Evolutionary conservation across 352 stramenopile genomes (phyloP), one percentile per base, ranked within the genome.

Genomic region (Globisporangium nunn): DNA sequence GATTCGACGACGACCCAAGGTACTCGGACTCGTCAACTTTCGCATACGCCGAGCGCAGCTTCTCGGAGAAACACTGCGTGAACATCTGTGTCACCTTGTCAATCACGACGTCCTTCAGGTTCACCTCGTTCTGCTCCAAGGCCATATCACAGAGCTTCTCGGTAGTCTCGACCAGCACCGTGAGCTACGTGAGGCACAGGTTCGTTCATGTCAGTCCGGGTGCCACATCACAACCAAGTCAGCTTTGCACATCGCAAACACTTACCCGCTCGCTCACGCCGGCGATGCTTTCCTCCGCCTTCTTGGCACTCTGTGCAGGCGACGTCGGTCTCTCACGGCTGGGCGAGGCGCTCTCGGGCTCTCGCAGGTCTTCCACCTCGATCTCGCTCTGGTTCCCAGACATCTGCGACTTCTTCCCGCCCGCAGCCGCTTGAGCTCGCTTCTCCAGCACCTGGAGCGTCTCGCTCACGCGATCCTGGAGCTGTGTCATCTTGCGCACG

Each of bases 61-160:
- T 86, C 37, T 90, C 75, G 8, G 77, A 83, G 62, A 92, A 93
- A 59, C 80, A 93, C 31, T 88, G 74, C 17, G 80, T 85, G 62
- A 91, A 89, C 11, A 85, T 62, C 45, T 81, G 68, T 8, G 71
- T 79, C 28, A 88, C 62, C 57, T 84, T 80, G 56, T 77, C 74
- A 33, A 88, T 56, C 39, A 91, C 70, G 3, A 87, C 70, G 49
- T 89, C 74, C 62, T 93, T 91, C 4, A 91, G 50, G 50, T 76
- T 85, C 50, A 85, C 61, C 31, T 92, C 78, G 54, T 84, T 80
- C 50, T 93, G 76, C 62, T 90, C 82, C 39, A 89, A 71, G 7
- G 80, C 78, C 47, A 91, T 63, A 52, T 91, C 82, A 48, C 78
- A 89, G 50, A 91, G 70, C 35, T 79, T 81, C 53, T 88, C 78